Conservation (phyloP, 148 eudicot species). For the Chenopodium quinoa region DNA sequence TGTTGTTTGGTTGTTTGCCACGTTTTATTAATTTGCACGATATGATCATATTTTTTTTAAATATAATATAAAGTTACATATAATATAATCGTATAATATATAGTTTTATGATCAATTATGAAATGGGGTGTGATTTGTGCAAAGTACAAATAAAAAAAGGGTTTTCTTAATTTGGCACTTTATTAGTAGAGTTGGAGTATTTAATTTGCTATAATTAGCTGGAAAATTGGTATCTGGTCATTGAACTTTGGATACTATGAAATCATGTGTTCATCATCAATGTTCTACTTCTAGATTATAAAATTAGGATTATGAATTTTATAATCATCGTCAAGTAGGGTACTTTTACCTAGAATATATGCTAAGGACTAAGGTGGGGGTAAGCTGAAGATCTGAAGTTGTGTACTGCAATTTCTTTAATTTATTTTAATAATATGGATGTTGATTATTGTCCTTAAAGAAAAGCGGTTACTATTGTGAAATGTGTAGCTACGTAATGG, state of each 20-base stretch:
- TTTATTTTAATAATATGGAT: too few species aligned
- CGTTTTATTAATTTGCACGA: slow-evolving; percentile 16
- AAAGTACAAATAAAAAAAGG: not conserved
- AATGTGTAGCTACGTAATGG: too few species aligned
- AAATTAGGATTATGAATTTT: not conserved
- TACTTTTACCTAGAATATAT: not conserved
- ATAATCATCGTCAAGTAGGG: not conserved
- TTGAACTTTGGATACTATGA: not conserved
- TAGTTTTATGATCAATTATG: not conserved
- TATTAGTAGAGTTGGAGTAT: not conserved
- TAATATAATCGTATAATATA: not conserved
- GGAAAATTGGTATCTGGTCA: slow-evolving; percentile 7
- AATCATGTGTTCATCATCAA: slow-evolving; percentile 12
- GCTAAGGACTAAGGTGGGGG: too few species aligned
- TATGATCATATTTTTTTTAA: not conserved
- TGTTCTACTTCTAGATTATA: not conserved
- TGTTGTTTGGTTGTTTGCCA: slow-evolving; percentile 18
- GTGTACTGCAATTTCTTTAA: too few species aligned
- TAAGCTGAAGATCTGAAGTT: too few species aligned
- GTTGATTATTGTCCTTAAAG: too few species aligned
- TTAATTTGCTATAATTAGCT: slow-evolving; percentile 1
- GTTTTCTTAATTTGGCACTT: not conserved
- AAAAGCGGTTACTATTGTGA: too few species aligned
- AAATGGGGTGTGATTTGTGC: slow-evolving; percentile 7
- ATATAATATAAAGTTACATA: not conserved